Percentiles rank a stretch among this genome's conserved stretches.
phyloP scores from a whole-genome alignment of 768 basidiomycete genomes.

The Candolleomyces eurysporus region DNA sequence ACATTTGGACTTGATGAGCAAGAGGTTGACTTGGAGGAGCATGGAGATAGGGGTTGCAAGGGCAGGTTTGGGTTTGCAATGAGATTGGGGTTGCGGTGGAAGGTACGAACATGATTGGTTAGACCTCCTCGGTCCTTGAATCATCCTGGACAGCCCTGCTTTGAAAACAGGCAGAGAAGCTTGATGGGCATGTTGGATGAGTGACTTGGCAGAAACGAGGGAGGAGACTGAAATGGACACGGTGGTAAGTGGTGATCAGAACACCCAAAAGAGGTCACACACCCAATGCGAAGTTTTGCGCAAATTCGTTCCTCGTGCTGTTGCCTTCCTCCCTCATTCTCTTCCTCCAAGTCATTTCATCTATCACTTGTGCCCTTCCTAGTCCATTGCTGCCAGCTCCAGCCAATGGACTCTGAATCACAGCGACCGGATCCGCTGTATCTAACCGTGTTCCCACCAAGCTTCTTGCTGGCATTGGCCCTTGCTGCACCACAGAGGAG shows the following conservation, averaged over 20 bases:
- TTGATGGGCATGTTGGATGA: background rate
- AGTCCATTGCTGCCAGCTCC: too few relatives aligned
- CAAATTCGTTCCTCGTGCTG: too few relatives aligned
- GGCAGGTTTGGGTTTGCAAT: background rate
- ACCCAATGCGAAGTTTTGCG: too few relatives aligned
- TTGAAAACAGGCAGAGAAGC: background rate
- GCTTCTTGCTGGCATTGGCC: background rate
- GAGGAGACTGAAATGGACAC: too few relatives aligned
- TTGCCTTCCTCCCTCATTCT: too few relatives aligned
- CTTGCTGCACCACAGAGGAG: background rate
- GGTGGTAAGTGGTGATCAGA: too few relatives aligned
- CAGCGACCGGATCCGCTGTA: background rate
- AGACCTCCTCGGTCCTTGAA: background rate
- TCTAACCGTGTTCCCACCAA: background rate
- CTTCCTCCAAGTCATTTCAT: too few relatives aligned
- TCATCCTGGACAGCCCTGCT: background rate
- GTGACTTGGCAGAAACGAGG: too few relatives aligned
- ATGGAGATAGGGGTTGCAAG: background rate
- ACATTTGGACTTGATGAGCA: too few relatives aligned
- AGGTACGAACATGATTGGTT: background rate
- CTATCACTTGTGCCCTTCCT: too few relatives aligned
- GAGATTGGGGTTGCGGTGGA: slow-evolving; percentile 2
- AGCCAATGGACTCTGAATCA: background rate
- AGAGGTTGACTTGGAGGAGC: background rate
- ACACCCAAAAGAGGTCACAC: too few relatives aligned